Conservation (phyloP, 768 basidiomycete genomes). For the Pleurotus giganteus region DNA sequence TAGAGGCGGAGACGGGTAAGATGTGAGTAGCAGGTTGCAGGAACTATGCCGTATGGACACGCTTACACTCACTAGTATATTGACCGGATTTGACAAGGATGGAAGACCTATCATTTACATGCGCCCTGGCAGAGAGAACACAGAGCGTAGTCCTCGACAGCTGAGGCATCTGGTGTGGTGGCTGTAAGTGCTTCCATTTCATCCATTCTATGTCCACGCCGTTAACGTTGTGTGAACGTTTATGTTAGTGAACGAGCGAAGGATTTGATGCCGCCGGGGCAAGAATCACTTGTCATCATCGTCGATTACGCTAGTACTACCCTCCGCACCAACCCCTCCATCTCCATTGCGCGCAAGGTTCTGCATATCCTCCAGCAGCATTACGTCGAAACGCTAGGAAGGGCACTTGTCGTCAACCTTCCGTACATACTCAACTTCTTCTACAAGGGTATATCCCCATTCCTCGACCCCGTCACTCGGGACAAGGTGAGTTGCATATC, state of each 20-base stretch:
- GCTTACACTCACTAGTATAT: slow-evolving; percentile 43
- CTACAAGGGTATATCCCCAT: slow-evolving; percentile 82
- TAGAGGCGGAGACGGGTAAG: slow-evolving; percentile 84
- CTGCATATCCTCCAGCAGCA: slow-evolving; percentile 83
- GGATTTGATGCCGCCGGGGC: slow-evolving; percentile 83
- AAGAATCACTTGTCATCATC: slow-evolving; percentile 79
- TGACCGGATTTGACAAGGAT: slow-evolving; percentile 84
- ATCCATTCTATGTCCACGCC: neutral
- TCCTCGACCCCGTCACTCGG: slow-evolving; percentile 84
- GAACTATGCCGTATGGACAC: neutral
- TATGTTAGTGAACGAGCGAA: slow-evolving; percentile 75
- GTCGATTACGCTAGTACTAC: slow-evolving; percentile 87
- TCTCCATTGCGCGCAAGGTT: slow-evolving; percentile 76
- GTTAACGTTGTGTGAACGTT: neutral
- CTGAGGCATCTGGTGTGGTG: slow-evolving; percentile 85
- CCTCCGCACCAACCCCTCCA: slow-evolving; percentile 79
- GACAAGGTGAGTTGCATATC: slow-evolving; percentile 61
- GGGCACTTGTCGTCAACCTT: slow-evolving; percentile 81
- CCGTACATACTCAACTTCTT: slow-evolving; percentile 73
- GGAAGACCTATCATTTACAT: slow-evolving; percentile 88
- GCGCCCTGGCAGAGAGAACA: slow-evolving; percentile 87
- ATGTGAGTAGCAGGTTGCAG: slow-evolving; percentile 51
- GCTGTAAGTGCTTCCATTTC: slow-evolving; percentile 52
- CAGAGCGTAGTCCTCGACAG: slow-evolving; percentile 72
- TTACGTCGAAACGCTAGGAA: slow-evolving; percentile 85